phyloP scores from a whole-genome alignment of 2,329 filamentous ascomycete species.

The Trichoderma breve region DNA sequence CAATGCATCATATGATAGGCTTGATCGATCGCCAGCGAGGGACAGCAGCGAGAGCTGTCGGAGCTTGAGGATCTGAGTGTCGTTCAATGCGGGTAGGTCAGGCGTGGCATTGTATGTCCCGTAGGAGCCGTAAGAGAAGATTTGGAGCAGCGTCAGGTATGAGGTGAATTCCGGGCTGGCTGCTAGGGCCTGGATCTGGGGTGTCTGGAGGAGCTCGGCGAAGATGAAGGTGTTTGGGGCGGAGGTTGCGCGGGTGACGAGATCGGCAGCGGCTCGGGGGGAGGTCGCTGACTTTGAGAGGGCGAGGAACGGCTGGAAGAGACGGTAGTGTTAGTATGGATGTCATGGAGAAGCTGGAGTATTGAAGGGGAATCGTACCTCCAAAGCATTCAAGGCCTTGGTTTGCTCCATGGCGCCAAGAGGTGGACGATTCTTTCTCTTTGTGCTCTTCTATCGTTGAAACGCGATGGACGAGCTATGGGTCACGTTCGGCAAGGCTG shows the following conservation, averaged over 20 bases:
- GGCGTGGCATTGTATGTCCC: slow-evolving; percentile 59
- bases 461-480: background rate
- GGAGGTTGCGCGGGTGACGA: slow-evolving; percentile 86
- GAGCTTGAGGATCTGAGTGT: slow-evolving; percentile 77
- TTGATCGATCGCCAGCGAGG: slow-evolving; percentile 64
- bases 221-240: slow-evolving; percentile 89
- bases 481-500: background rate
- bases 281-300: slow-evolving; percentile 84
- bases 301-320: slow-evolving; percentile 77
- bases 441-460: background rate
- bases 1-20: slow-evolving; percentile 72
- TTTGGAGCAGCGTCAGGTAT: slow-evolving; percentile 71
- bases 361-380: slow-evolving; percentile 42
- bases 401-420: slow-evolving; percentile 65
- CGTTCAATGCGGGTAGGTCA: slow-evolving; percentile 67
- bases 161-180: slow-evolving; percentile 57
- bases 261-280: slow-evolving; percentile 78
- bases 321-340: background rate
- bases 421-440: background rate
- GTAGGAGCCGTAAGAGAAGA: slow-evolving; percentile 93
- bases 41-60: slow-evolving; percentile 86
- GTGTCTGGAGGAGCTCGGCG: slow-evolving; percentile 81
- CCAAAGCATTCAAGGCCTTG: slow-evolving; percentile 62
- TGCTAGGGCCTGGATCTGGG: slow-evolving; percentile 72
- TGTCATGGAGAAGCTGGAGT: too few relatives aligned